Base-by-base conservation (phyloP, 345 rosid species). In the Combretum micranthum region DNA sequence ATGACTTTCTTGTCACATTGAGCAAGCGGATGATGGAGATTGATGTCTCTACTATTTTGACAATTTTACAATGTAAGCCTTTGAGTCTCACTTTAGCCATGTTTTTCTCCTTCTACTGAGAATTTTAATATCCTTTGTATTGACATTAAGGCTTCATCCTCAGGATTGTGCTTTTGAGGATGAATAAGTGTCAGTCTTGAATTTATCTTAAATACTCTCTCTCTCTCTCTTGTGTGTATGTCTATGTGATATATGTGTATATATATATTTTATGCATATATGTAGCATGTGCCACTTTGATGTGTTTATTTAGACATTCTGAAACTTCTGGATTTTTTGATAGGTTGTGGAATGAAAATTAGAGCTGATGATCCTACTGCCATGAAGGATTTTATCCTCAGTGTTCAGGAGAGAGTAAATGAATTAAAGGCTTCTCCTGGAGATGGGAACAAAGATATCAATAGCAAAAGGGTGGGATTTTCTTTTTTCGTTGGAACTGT, bases 341-440 rank as follows among this genome's bases (percentile, higher is more conserved):
- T 61, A 93, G 99, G 91, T 69, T 93, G 99, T 66, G 99, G 99
- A 66, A 77, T 89, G 87, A 93, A 85, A 81, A 69, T 93, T 66
- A 83, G 97, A 75, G 75, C 70, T 48, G 99, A 89, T 44, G 99
- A 93, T 74, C 99, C 96, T 51, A 59, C 73, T 66, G 72, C 91
- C 65, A 93, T 93, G 97, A 93, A 82, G 69, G 79, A 72, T 57
- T 86, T 93, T 64, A 79, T 93, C 62, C 61, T 80, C 63, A 73
- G 81, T 66, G 81, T 89, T 70, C 99, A 89, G 64, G 82, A 71
- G 47, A 81, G 82, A 77, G 87, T 82, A 61, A 81, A 71, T 25
- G 89, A 84, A 64, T 61, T 92, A 62, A 92, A 86, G 84, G 69
- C 71, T 52, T 70, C 81, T 18, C 55, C 78, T 56, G 71, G 62